Conservation (phyloP, 805 yeast genomes). For the Saccharomycopsis microspora region DNA sequence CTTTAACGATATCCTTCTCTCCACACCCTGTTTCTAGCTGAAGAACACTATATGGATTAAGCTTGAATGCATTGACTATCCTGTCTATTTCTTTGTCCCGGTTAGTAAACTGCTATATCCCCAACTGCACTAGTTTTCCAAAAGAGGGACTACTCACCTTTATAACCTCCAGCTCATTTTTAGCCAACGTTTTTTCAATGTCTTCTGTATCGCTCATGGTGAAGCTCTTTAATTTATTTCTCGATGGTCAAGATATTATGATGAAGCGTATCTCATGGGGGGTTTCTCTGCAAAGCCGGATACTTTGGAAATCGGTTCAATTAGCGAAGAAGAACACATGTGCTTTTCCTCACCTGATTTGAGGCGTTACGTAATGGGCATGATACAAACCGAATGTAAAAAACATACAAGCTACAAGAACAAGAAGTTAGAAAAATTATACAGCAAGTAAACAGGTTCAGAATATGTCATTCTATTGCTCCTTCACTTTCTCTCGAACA, state of each 20-base stretch:
- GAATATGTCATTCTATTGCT: too few relatives aligned
- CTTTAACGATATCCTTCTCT: constrained; percentile 29
- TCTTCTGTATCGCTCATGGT: constrained; percentile 5
- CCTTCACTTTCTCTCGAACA: too few relatives aligned
- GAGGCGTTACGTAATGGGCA: too few relatives aligned
- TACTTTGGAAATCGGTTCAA: too few relatives aligned
- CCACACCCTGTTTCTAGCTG: constrained; percentile 34
- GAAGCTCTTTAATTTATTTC: neutral
- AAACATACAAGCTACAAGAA: too few relatives aligned
- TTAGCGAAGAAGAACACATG: too few relatives aligned
- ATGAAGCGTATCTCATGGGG: too few relatives aligned
- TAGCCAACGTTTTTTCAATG: constrained; percentile 11
- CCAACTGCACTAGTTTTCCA: neutral
- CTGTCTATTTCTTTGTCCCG: constrained; percentile 46
- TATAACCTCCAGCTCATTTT: constrained; percentile 9
- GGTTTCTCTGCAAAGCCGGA: too few relatives aligned
- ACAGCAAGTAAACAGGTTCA: too few relatives aligned
- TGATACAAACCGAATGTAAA: too few relatives aligned
- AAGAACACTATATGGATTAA: constrained; percentile 46
- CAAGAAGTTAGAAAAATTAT: too few relatives aligned
- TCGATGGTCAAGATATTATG: neutral
- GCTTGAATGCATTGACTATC: constrained; percentile 33
- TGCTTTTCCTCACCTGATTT: too few relatives aligned
- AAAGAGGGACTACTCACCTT: neutral
- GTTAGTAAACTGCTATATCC: neutral